phyloP scores from a whole-genome alignment of 345 rosid species.

The Aethionema arabicum region DNA sequence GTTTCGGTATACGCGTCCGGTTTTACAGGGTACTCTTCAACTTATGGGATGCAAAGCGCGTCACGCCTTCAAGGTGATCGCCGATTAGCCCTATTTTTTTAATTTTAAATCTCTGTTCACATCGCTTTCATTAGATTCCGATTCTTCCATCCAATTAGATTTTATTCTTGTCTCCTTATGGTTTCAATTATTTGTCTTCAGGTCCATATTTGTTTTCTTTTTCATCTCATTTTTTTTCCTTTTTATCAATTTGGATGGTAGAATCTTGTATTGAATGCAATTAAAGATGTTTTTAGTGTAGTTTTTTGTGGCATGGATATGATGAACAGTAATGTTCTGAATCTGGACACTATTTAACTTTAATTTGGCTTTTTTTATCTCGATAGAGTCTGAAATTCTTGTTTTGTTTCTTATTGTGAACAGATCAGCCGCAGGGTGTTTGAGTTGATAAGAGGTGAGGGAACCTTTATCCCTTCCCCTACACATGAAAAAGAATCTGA shows the following conservation, averaged over 20 bases:
- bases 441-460: constrained; percentile 61
- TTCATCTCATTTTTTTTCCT: neutral
- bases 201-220: neutral
- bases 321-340: neutral
- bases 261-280: neutral
- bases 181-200: neutral
- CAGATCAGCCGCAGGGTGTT: constrained; percentile 93
- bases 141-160: neutral
- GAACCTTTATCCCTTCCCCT: constrained; percentile 38
- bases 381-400: constrained; percentile 4
- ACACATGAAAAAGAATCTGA: constrained; percentile 44
- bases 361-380: neutral
- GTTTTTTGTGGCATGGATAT: neutral
- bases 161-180: constrained; percentile 19
- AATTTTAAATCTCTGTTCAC: neutral
- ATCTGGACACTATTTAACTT: neutral
- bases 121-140: constrained; percentile 22
- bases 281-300: neutral
- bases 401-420: constrained; percentile 11
- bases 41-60: constrained; percentile 98
- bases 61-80: constrained; percentile 88
- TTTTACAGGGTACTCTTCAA: constrained; percentile 90
- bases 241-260: neutral
- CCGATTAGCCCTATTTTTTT: neutral
- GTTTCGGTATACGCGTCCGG: constrained; percentile 82